These are phyloP conservation scores for Dunaliella primolecta DNA, from an alignment of 139 green algal genomes.

Conservation along the genomic window DNA sequence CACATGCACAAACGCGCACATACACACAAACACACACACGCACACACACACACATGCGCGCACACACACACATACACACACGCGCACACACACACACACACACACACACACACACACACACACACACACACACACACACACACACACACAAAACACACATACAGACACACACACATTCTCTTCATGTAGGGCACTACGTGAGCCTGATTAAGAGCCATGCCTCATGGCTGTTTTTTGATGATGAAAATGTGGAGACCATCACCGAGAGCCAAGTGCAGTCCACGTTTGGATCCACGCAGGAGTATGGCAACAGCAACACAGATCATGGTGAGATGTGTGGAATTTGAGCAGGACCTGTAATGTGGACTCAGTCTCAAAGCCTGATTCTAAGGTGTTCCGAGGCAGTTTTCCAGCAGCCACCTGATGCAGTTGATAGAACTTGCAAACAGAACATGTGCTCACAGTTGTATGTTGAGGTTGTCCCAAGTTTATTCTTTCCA, in stretches of 20 bases:
- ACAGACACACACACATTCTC: not conserved
- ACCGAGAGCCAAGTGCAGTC: constrained; percentile 72
- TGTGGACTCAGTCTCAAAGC: not conserved
- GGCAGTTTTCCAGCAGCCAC: not conserved
- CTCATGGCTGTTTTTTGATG: constrained; percentile 91
- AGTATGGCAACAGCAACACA: constrained; percentile 62
- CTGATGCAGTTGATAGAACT: not conserved
- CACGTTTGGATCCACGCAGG: constrained; percentile 84
- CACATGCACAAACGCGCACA: not conserved
- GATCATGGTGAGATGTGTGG: constrained; percentile 81
- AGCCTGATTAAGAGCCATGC: constrained; percentile 81
- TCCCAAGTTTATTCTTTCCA: no score
- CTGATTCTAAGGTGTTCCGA: not conserved
- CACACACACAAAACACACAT: not conserved
- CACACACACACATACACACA: not conserved
- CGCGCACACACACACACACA: not conserved
- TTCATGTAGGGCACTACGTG: constrained; percentile 91
- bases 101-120: not conserved
- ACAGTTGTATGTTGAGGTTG: not conserved
- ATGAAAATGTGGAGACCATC: constrained; percentile 83
- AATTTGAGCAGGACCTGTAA: not conserved
- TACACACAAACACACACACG: no score
- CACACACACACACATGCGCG: no score
- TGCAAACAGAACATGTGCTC: not conserved
- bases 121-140: not conserved